These are phyloP conservation scores for Vitis labrusca DNA, from an alignment of 164 flowering plant species.

Conservation along the genomic window DNA sequence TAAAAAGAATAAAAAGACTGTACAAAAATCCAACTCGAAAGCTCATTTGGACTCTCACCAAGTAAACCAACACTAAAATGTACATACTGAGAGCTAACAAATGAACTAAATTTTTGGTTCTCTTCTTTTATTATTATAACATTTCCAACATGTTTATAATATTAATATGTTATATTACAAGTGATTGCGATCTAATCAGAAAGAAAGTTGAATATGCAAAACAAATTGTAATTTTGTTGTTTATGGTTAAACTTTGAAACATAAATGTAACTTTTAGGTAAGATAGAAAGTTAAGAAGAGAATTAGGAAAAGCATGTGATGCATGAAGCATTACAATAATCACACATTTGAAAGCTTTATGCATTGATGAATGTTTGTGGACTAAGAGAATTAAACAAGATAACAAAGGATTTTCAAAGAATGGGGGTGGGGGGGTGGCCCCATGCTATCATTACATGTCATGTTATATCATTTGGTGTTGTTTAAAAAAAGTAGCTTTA, in stretches of 20 bases:
- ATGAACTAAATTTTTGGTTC: no score
- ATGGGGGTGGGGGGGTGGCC: conserved; percentile 7
- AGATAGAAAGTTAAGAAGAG: conserved; percentile 8
- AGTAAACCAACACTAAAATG: no score
- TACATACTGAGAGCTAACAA: no score
- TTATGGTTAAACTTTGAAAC: conserved; percentile 5
- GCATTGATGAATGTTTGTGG: conserved; percentile 2
- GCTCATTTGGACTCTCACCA: no score
- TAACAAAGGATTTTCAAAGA: neutral
- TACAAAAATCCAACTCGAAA: no score
- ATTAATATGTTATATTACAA: neutral
- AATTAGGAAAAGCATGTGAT: conserved; percentile 19
- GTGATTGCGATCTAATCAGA: neutral
- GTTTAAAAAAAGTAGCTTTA: conserved; percentile 10
- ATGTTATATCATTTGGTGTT: conserved; percentile 22
- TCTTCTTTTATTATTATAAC: no score
- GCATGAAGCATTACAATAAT: conserved; percentile 12
- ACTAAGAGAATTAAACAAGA: conserved; percentile 1
- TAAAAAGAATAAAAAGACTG: no score
- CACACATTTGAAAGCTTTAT: conserved; percentile 24
- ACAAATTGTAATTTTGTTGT: conserved; percentile 9
- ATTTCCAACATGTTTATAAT: no score
- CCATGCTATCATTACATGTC: conserved; percentile 28
- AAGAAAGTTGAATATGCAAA: neutral
- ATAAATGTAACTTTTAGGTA: neutral